These are phyloP conservation scores for Mycena sanguinolenta DNA, from an alignment of 768 basidiomycete species.

Conservation along the genomic window DNA sequence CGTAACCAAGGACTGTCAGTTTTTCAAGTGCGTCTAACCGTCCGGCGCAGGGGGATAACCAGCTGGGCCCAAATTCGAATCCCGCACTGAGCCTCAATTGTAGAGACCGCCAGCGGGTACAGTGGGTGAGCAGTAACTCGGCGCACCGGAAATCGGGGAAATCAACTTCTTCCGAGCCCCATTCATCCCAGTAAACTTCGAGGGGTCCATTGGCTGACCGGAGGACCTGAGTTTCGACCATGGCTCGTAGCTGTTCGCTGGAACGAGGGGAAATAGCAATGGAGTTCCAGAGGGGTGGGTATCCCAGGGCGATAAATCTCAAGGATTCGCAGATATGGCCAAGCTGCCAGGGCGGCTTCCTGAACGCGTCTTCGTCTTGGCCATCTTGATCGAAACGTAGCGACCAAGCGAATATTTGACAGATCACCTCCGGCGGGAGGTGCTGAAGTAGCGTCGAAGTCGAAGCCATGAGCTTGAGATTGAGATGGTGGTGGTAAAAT, in stretches of 20 bases:
- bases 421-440: neutral
- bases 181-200: neutral
- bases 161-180: too few relatives aligned
- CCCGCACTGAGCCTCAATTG: neutral
- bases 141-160: neutral
- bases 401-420: neutral
- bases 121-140: neutral
- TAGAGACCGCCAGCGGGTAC: neutral
- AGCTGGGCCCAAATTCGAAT: too few relatives aligned
- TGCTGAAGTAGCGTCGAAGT: neutral
- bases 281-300: conserved; percentile 10
- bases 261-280: neutral
- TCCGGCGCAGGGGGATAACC: neutral
- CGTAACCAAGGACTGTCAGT: too few relatives aligned
- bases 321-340: conserved; percentile 9
- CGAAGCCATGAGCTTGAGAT: too few relatives aligned
- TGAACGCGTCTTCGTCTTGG: neutral
- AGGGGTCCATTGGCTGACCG: conserved; percentile 1
- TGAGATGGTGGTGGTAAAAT: too few relatives aligned
- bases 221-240: conserved; percentile 6
- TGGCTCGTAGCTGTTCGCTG: neutral
- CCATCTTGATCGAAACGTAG: too few relatives aligned
- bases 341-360: conserved; percentile 2
- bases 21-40: too few relatives aligned
- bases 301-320: neutral